phyloP scores from a whole-genome alignment of 495 filamentous ascomycete species.

The Poronia punctata region DNA sequence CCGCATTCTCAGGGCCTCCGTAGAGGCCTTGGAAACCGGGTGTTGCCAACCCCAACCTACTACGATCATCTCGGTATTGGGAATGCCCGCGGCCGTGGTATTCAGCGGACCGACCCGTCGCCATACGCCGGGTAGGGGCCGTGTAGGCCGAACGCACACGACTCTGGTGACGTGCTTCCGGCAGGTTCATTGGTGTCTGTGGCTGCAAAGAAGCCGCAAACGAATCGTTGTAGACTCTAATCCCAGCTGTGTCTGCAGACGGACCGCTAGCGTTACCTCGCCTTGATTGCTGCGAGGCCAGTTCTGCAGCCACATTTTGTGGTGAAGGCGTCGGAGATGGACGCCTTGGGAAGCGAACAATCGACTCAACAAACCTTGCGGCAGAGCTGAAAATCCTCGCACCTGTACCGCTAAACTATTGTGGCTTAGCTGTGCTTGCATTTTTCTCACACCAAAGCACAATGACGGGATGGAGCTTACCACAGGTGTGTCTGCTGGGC shows the following conservation, averaged over 20 bases:
- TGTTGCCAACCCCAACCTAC: conserved; percentile 28
- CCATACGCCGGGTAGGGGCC: conserved; percentile 25
- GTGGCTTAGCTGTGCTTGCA: conserved; percentile 3
- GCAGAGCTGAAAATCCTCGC: conserved; percentile 23
- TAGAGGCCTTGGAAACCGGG: conserved; percentile 39
- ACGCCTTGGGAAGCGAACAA: conserved; percentile 15
- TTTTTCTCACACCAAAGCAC: not conserved
- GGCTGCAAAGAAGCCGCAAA: conserved; percentile 45
- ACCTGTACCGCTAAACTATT: conserved; percentile 12
- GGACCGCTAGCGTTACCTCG: conserved; percentile 1
- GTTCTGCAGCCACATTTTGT: conserved; percentile 3
- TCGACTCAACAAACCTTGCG: conserved; percentile 19
- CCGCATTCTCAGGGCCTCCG: conserved; percentile 40
- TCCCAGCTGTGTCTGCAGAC: conserved; percentile 11
- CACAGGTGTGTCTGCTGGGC: conserved; percentile 5
- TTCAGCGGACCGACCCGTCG: conserved; percentile 4
- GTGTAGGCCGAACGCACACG: conserved; percentile 41
- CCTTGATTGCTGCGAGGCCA: conserved; percentile 3
- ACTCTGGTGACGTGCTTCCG: conserved; percentile 43
- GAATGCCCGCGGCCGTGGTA: not conserved
- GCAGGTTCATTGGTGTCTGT: conserved; percentile 48
- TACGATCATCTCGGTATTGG: conserved; percentile 4
- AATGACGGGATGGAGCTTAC: conserved; percentile 12
- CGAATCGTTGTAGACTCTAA: conserved; percentile 46
- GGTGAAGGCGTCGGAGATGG: conserved; percentile 17